Evolutionary conservation across 306 rosid species (phyloP).

Genomic region (Adenanthera pavonina): DNA sequence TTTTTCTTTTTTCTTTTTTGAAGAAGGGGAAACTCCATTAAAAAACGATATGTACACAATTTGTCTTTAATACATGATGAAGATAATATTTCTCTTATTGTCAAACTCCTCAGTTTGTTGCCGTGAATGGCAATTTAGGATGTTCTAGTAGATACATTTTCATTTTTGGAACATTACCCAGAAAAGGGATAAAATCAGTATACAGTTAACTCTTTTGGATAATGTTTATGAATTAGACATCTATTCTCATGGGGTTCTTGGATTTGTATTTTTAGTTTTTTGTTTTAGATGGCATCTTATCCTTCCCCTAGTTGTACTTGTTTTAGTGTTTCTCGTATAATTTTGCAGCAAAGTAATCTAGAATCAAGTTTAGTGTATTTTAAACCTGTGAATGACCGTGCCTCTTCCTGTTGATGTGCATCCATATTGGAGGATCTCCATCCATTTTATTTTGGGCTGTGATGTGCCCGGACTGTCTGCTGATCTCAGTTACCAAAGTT

Average conservation of each 20-base stretch:
- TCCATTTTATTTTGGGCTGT: too few species aligned
- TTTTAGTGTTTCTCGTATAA: neutral
- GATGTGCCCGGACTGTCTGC: too few species aligned
- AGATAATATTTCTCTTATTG: conserved; percentile 40
- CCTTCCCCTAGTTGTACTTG: neutral
- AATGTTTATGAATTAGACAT: neutral
- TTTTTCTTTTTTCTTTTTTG: too few species aligned
- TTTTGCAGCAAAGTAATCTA: conserved; percentile 15
- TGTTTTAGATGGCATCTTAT: neutral
- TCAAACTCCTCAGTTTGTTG: neutral
- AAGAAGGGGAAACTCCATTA: too few species aligned
- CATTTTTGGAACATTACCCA: neutral
- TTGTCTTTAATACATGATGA: conserved; percentile 17
- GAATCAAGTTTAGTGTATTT: neutral
- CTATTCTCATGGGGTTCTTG: neutral
- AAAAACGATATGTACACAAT: neutral
- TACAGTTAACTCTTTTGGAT: neutral
- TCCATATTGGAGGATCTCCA: too few species aligned
- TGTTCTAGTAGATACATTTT: neutral
- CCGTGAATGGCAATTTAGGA: neutral
- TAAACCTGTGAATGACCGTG: too few species aligned
- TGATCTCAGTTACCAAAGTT: too few species aligned
- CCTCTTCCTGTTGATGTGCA: too few species aligned
- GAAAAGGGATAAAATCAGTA: neutral
- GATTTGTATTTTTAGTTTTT: neutral